Percentiles rank a stretch among this genome's conserved stretches.
Evolutionary conservation across 164 flowering plant genomes (phyloP).

Genomic region (Sextonia rubra): DNA sequence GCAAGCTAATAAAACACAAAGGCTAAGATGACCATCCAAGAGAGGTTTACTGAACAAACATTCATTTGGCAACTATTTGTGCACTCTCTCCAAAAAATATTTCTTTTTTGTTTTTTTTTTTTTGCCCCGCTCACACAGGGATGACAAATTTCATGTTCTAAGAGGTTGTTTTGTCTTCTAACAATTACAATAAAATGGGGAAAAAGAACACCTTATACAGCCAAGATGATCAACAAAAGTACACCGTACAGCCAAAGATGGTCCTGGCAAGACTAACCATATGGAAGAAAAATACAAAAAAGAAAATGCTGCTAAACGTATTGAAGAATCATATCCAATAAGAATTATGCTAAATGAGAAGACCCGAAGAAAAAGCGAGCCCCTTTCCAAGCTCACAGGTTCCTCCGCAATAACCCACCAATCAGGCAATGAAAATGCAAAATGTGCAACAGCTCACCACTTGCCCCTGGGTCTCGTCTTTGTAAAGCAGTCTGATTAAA

Average conservation of each 20-base stretch:
- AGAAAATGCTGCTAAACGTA: background rate
- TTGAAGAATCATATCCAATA: background rate
- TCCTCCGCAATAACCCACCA: background rate
- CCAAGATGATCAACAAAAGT: background rate
- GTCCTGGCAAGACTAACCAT: background rate
- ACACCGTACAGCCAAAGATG: background rate
- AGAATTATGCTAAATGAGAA: background rate
- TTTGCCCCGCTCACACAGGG: too few relatives aligned
- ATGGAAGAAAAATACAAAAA: background rate
- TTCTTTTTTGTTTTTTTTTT: too few relatives aligned
- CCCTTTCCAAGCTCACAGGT: background rate
- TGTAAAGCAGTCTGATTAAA: background rate
- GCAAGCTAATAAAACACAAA: too few relatives aligned
- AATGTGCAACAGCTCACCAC: background rate
- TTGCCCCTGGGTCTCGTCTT: background rate
- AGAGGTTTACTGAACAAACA: too few relatives aligned
- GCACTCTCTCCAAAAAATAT: too few relatives aligned
- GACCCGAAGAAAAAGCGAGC: background rate
- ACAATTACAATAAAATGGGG: background rate
- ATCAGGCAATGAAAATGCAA: background rate
- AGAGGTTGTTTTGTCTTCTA: background rate
- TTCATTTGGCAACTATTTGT: too few relatives aligned
- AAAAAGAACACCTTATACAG: slow-evolving; percentile 5
- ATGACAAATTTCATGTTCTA: background rate
- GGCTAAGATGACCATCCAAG: too few relatives aligned